phyloP scores from a whole-genome alignment of 1,284 basidiomycete species.

The Sanghuangporus weigelae region DNA sequence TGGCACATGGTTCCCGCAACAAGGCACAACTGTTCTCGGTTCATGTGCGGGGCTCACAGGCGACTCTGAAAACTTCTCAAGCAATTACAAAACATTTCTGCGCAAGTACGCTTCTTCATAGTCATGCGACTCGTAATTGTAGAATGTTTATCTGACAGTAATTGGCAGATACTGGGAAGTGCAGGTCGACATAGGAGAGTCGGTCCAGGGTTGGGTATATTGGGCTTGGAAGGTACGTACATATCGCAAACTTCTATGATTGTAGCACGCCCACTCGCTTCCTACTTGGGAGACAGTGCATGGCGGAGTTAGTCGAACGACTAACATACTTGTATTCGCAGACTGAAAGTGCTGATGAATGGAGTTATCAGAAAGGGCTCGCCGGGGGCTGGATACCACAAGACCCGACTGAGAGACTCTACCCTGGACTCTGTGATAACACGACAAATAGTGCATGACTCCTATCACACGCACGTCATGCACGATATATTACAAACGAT shows the following conservation, averaged over 20 bases:
- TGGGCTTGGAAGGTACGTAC: conserved; percentile 75
- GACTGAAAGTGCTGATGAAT: conserved; percentile 72
- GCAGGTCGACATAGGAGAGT: conserved; percentile 63
- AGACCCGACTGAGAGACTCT: conserved; percentile 55
- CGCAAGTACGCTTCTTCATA: conserved; percentile 40
- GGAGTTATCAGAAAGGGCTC: conserved; percentile 66
- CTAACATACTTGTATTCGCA: conserved; percentile 15
- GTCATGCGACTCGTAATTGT: background rate
- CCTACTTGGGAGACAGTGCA: too few species aligned
- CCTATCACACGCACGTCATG: background rate
- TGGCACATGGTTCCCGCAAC: conserved; percentile 36
- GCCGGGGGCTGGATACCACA: conserved; percentile 70
- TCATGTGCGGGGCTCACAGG: conserved; percentile 61
- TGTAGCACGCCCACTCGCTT: conserved; percentile 3
- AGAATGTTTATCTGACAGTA: background rate
- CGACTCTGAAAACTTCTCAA: conserved; percentile 49
- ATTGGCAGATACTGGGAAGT: conserved; percentile 67
- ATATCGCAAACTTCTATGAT: background rate
- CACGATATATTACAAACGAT: background rate
- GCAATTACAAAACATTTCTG: conserved; percentile 59
- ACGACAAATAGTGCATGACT: background rate
- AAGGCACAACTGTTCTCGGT: conserved; percentile 40
- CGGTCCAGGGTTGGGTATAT: conserved; percentile 72
- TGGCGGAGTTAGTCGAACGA: background rate
- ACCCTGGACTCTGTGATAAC: conserved; percentile 50